Conservation (phyloP, 78 protist species). For the Dictyostelium intermedium region DNA sequence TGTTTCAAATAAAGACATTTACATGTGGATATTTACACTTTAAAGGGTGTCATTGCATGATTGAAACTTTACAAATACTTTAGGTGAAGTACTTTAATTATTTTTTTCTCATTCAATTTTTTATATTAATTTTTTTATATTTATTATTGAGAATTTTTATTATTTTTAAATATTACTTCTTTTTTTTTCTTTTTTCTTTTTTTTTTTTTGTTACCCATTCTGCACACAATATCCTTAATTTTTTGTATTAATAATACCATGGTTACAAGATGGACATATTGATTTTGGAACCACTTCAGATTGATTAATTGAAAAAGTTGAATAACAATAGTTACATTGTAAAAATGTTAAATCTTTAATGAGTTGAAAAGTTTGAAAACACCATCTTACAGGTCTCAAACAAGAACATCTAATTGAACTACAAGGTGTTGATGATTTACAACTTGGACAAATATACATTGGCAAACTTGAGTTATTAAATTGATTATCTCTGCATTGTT, state of each 20-base stretch:
- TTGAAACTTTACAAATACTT: no score
- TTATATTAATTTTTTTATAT: no score
- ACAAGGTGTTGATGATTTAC: conserved; percentile 29
- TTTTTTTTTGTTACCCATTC: no score
- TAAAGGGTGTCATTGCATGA: no score
- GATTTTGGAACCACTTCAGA: conserved; percentile 1
- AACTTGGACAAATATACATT: conserved; percentile 52
- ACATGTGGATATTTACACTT: no score
- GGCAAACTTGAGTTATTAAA: conserved; percentile 17
- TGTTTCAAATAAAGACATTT: no score
- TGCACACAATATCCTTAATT: not conserved
- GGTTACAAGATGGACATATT: not conserved
- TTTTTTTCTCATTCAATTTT: no score
- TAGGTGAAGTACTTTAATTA: no score
- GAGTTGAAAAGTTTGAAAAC: conserved; percentile 23
- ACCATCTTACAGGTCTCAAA: conserved; percentile 31
- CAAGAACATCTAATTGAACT: conserved; percentile 4
- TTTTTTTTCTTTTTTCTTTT: no score
- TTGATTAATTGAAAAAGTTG: conserved; percentile 42
- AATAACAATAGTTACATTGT: conserved; percentile 43
- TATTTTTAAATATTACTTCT: no score
- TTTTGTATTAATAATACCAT: conserved; percentile 4
- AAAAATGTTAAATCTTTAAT: conserved; percentile 25
- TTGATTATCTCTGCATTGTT: not conserved
- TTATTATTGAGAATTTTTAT: no score